These are phyloP conservation scores for Pulveroboletus sp. DNA, from an alignment of 768 basidiomycete species.

Conservation along the genomic window DNA sequence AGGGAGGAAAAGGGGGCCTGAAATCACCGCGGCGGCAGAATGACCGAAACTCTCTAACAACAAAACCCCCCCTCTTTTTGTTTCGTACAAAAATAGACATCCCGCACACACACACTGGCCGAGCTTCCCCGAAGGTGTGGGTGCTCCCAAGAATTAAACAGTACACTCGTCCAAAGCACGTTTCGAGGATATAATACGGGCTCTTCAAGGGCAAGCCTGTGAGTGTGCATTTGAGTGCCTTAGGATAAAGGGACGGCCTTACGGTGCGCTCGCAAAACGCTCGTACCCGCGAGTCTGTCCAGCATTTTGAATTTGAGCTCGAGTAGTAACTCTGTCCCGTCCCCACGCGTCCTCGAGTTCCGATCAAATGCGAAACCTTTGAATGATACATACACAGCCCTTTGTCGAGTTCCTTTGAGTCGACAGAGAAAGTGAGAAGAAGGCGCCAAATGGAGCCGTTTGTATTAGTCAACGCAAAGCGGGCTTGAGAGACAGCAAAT, in stretches of 20 bases:
- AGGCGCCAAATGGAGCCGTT: slow-evolving; percentile 18
- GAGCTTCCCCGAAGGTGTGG: slow-evolving; percentile 2
- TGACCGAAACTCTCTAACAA: too few relatives aligned
- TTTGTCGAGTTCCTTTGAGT: slow-evolving; percentile 59
- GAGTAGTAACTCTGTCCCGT: background rate
- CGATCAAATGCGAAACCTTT: slow-evolving; percentile 23
- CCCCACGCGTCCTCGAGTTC: slow-evolving; percentile 37
- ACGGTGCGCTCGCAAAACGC: background rate
- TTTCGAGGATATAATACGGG: background rate
- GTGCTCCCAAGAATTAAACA: background rate
- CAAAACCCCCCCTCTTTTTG: background rate
- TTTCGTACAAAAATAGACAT: background rate
- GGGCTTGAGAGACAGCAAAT: slow-evolving; percentile 51
- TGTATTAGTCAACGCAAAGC: slow-evolving; percentile 10
- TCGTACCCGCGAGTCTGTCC: background rate
- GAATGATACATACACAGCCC: slow-evolving; percentile 59
- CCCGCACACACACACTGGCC: background rate
- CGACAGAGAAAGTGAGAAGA: slow-evolving; percentile 23
- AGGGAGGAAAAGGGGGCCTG: background rate
- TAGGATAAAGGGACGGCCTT: background rate
- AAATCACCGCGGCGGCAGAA: background rate
- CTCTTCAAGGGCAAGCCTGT: too few relatives aligned
- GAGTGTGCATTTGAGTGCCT: too few relatives aligned
- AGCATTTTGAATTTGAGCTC: background rate
- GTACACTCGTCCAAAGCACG: background rate